Base-by-base conservation (phyloP, 1,284 basidiomycete species). In the Cutaneotrichosporon arboriforme region DNA sequence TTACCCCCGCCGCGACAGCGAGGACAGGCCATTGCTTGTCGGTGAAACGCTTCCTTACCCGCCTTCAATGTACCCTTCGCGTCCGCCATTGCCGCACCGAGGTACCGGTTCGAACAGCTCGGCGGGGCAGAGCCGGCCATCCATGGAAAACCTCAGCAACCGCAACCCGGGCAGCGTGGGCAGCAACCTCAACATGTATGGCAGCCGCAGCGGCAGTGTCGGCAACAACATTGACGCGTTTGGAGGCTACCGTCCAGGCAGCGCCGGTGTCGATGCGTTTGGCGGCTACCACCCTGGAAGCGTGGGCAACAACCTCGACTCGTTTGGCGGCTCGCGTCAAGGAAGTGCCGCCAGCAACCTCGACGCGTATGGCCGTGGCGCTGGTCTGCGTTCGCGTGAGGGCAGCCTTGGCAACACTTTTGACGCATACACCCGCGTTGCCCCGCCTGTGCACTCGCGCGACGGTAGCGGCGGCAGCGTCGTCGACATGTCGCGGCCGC, bases 31-130 rank as follows among this genome's bases (percentile, higher is more conserved):
- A 10, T 10, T 31, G 26, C 26, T 31, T 31, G 26, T 31, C 7
- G 26, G 26, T 10, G 26, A 31, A 31, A 31, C 5, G 7, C 26
- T 49, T 3, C 38, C 54, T 4, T 56, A 56, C 46, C 54, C 54
- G 17, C 54, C 54, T 1, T 21, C 17, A 10, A 34, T 18, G 31
- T 35, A 20, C 43, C 43, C 17, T 10, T 17, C n/a, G 31, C 43
- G 43, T 8, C 43, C 43, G 18, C 43, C 43, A 2, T 4, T 45
- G 43, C 10, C 17, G 43, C 43, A 45, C 23, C 42, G 26, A 15
- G 41, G 38, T 8, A 31, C 42, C 15, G 17, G 42, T 31, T 31
- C 26, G 7, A 31, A 31, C 26, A 45, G 31, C 14, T 45, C 33
- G 12, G 38, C 17, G 18, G 33, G 13, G 13, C 10, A 10, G 15